Evolutionary conservation across 805 yeast genomes (phyloP), one percentile per base, ranked within the genome.

Genomic region (Candida sithepensis): DNA sequence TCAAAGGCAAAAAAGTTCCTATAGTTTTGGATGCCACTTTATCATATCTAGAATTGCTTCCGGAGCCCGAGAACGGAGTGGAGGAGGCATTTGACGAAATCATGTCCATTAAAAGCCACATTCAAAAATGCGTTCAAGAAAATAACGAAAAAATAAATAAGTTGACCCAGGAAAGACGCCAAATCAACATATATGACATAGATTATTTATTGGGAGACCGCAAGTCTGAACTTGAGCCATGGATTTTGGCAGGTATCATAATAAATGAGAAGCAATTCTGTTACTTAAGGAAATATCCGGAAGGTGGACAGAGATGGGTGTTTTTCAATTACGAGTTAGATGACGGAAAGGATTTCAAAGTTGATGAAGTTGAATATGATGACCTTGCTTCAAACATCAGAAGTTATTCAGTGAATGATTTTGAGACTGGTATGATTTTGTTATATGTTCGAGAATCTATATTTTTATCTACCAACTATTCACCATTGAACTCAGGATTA

Each of bases 171-270:
- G 55, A 55, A 38, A 53, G 50, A 22, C 42, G 39, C 0, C 28
- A 44, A 1, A 52, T 66, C 18, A 55, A 63, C 38, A 41, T 66
- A 10, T 53, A 46, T 32, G 63, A 69, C 44, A 57, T 68, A 14
- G 56, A 65, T 5, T 44, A 37, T 6, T 41, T 69, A 4, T 37
- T 70, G 28, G 52, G 55, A 2, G 53, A 54, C 3, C 39, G 47
- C 14, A 59, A 57, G 12, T 43, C 37, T 1, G 42, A 51, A 13
- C 40, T 63, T 12, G 74, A 71, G 23, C 73, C 75, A 4, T 71
- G 70, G 61, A 44, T 70, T 6, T 51, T 73, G 3, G 58, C 60
- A 12, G 77, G 76, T 21, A 64, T 69, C 3, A 59, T 72, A 2
- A 39, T 71, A 10, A 61, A 57, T 36, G 63, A 65, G 9, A 47